Evolutionary conservation across 257 asterid genomes (phyloP).

Genomic region (Thymus mandschuricus): DNA sequence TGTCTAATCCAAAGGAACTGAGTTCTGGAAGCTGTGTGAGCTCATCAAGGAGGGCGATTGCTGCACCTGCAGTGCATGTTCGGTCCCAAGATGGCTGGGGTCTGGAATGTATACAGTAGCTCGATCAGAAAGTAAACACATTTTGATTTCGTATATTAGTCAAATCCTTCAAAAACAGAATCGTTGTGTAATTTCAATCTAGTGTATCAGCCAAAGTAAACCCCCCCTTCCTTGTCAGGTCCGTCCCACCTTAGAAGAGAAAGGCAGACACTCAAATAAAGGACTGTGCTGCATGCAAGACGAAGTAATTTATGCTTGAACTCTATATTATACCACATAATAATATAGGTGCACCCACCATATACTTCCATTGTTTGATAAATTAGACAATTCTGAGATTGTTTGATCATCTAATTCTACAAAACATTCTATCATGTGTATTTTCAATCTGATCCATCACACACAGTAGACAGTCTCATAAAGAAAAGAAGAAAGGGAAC

Average conservation of each 20-base stretch:
- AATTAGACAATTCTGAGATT: not conserved
- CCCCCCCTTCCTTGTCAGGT: too few relatives aligned
- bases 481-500: conserved; percentile 1
- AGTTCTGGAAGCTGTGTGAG: conserved; percentile 67
- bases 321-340: too few relatives aligned
- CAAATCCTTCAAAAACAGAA: not conserved
- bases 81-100: conserved; percentile 99
- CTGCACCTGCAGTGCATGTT: conserved; percentile 99
- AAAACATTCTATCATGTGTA: not conserved
- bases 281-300: too few relatives aligned
- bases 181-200: too few relatives aligned
- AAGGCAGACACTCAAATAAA: too few relatives aligned
- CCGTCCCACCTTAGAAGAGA: too few relatives aligned
- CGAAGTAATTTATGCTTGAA: too few relatives aligned
- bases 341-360: too few relatives aligned
- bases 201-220: too few relatives aligned
- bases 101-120: conserved; percentile 36
- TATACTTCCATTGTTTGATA: too few relatives aligned
- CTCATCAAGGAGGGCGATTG: conserved; percentile 77
- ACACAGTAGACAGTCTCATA: not conserved
- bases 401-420: not conserved
- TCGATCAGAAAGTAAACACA: conserved; percentile 11
- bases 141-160: too few relatives aligned
- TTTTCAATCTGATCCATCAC: not conserved
- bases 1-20: conserved; percentile 53